phyloP scores from a whole-genome alignment of 805 yeast species.

The Candida alai region DNA sequence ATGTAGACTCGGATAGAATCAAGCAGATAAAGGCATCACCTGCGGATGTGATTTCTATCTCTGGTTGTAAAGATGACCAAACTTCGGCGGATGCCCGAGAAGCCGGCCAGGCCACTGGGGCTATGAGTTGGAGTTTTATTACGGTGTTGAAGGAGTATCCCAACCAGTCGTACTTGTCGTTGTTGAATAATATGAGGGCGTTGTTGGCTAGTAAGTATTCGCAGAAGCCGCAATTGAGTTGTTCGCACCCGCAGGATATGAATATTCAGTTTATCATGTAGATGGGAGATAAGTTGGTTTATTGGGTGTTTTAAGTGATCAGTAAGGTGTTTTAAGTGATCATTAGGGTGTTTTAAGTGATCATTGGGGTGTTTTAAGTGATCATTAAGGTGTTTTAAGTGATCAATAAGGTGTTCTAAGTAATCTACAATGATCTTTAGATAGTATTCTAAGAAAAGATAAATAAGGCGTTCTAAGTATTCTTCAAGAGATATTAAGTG shows the following conservation, averaged over 20 bases:
- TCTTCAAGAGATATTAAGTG: no score
- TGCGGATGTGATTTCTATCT: conserved; percentile 34
- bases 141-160: conserved; percentile 24
- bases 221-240: conserved; percentile 39
- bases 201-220: conserved; percentile 28
- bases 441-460: no score
- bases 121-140: conserved; percentile 39
- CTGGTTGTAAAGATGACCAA: conserved; percentile 40
- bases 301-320: no score
- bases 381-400: no score
- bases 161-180: conserved; percentile 31
- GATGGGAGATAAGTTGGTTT: not conserved
- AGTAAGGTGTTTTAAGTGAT: no score
- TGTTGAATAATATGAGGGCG: conserved; percentile 35
- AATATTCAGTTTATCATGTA: conserved; percentile 32
- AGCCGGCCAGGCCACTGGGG: conserved; percentile 35
- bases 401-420: no score
- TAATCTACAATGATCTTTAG: no score
- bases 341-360: no score
- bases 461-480: no score
- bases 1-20: conserved; percentile 22
- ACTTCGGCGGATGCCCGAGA: conserved; percentile 38
- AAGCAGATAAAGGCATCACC: conserved; percentile 30
- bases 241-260: conserved; percentile 38
- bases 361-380: no score